Percentiles rank a stretch among this genome's conserved stretches.
Conservation (phyloP, 2,329 filamentous ascomycete species). For the Alternaria rosae region DNA sequence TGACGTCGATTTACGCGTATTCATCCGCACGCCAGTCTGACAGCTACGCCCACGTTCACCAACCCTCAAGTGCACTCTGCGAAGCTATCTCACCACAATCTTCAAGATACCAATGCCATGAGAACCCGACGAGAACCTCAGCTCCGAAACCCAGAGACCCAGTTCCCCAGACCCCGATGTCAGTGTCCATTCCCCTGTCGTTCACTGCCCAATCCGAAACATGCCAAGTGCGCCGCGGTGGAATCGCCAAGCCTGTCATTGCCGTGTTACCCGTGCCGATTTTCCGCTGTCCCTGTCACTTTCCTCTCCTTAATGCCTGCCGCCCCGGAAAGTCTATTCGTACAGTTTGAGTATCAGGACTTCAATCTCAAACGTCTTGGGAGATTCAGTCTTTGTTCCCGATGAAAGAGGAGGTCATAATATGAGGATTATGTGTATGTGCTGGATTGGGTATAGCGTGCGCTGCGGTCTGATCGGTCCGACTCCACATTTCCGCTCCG, state of each 20-base stretch:
- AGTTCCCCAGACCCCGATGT: background rate
- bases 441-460: background rate
- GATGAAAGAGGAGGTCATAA: background rate
- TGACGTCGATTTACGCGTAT: background rate
- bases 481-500: background rate
- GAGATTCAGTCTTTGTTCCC: background rate
- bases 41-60: background rate
- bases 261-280: background rate
- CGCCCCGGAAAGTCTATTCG: background rate
- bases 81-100: background rate
- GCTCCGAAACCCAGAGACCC: background rate
- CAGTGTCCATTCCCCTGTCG: background rate
- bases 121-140: background rate
- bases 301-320: background rate
- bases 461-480: background rate
- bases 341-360: background rate
- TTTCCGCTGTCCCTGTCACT: conserved; percentile 3
- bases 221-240: conserved; percentile 1
- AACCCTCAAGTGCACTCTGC: background rate
- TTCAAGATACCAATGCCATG: background rate
- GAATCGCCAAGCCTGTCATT: conserved; percentile 1
- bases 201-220: background rate
- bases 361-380: background rate
- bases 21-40: background rate
- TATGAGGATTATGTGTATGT: background rate